Evolutionary conservation across 805 yeast species (phyloP), one percentile per base, ranked within the genome.

Genomic region (Yamadazyma sp.): DNA sequence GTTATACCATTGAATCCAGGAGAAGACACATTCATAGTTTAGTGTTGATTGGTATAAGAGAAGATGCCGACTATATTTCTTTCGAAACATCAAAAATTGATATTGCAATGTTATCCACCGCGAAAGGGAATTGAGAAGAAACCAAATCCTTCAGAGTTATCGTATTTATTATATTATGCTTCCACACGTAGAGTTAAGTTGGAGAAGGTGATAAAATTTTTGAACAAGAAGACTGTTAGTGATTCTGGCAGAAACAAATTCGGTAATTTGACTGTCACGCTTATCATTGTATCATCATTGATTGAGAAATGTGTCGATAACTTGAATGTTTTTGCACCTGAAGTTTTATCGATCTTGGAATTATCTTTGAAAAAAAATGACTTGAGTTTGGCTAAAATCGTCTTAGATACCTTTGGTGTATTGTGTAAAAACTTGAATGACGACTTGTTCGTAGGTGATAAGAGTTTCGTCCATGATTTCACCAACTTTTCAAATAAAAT

Each of bases 71-170:
- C 19, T 12, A 16, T 44, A 13, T 44, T 44, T 32, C 35, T 38
- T 17, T 85, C 95, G 2, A 89, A 91, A 56, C 98, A 89, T 58
- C 97, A 89, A 60, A 80, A 86, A 52, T 70, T 89, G 51, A 85
- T 93, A 24, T 74, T 83, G 33, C 95, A 86, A 58, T 93, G 98
- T 65, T 91, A 91, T 57, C 98, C 96, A 5, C 76, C 93, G 2
- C 96, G 97, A 2, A 73, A 87, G 42, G 82, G 80, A 6, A 73
- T 75, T 5, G 98, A 89, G 52, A 89, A 89, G 63, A 82, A 83
- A 50, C 95, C 98, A 11, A 89, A 91, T 56, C 79, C 95, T 2
- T 86, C 95, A 14, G 98, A 93, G 56, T 71, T 94, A 30, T 82
- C 94, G 40, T 87, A 88, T 54, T 69, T 91, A 47, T 63, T 91